Percentiles rank a stretch among this genome's conserved stretches.
Conservation (phyloP, 306 rosid genomes). For the Hylodesmum podocarpum region DNA sequence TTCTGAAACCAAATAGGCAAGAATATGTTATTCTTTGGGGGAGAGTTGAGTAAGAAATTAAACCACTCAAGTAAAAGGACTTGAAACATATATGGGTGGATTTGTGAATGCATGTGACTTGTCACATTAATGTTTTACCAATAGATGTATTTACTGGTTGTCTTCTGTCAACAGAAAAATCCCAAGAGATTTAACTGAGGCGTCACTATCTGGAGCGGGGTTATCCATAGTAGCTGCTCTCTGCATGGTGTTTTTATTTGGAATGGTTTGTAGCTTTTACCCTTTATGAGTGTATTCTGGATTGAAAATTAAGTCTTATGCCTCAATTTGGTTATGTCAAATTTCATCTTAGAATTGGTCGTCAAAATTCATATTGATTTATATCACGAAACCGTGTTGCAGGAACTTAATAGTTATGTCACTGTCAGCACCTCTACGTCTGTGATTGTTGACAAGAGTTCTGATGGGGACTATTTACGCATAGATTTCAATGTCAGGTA, state of each 20-base stretch:
- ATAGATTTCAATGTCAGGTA: slow-evolving; percentile 93
- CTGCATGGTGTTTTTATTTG: slow-evolving; percentile 85
- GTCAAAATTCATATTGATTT: slow-evolving; percentile 19
- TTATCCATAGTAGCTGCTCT: slow-evolving; percentile 92
- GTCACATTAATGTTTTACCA: neutral
- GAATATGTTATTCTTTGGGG: neutral
- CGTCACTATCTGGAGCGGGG: slow-evolving; percentile 97
- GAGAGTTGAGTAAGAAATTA: neutral
- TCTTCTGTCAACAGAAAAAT: slow-evolving; percentile 69
- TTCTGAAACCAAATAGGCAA: neutral
- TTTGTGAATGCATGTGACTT: slow-evolving; percentile 8
- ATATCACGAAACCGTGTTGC: slow-evolving; percentile 32
- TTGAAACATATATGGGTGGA: neutral
- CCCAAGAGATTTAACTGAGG: slow-evolving; percentile 98
- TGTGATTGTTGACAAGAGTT: slow-evolving; percentile 87
- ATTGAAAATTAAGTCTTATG: slow-evolving; percentile 8
- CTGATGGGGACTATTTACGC: slow-evolving; percentile 89
- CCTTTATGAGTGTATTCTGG: neutral
- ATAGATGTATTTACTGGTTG: neutral
- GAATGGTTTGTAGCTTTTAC: slow-evolving; percentile 68
- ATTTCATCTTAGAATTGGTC: neutral
- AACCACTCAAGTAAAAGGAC: neutral
- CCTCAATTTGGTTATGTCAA: slow-evolving; percentile 22
- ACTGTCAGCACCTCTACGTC: slow-evolving; percentile 79
- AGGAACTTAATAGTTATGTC: slow-evolving; percentile 89